Percentiles rank a stretch among this genome's conserved stretches.
Evolutionary conservation across 192 early-diverging fungal genomes (phyloP).

Genomic region (Lunasporangiospora selenospora): DNA sequence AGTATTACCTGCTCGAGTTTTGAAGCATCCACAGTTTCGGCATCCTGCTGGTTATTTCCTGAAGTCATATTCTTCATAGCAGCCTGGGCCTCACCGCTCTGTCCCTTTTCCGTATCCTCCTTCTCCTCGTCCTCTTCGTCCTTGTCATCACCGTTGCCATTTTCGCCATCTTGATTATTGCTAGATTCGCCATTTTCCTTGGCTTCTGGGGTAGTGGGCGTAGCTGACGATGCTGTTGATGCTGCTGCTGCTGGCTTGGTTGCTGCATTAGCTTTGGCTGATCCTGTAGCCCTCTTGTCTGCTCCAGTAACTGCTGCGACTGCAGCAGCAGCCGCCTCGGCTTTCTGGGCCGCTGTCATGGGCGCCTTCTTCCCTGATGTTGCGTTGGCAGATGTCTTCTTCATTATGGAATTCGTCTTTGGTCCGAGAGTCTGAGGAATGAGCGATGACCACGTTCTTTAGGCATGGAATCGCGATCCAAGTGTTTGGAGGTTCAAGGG

Average conservation of each 20-base stretch:
- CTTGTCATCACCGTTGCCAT: constrained; percentile 30
- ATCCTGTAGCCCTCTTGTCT: constrained; percentile 16
- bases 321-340: constrained; percentile 28
- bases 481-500: no score
- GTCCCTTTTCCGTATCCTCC: constrained; percentile 50
- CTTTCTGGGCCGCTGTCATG: constrained; percentile 26
- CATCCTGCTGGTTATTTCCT: constrained; percentile 52
- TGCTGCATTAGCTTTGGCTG: constrained; percentile 29
- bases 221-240: constrained; percentile 14
- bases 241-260: constrained; percentile 26
- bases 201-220: not conserved
- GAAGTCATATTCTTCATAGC: constrained; percentile 63
- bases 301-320: constrained; percentile 13
- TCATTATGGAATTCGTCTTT: no score
- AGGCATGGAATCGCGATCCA: no score
- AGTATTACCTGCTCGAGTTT: constrained; percentile 58
- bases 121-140: constrained; percentile 52
- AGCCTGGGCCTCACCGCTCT: constrained; percentile 58
- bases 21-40: constrained; percentile 52
- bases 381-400: constrained; percentile 36
- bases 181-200: constrained; percentile 5
- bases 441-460: no score
- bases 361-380: constrained; percentile 44
- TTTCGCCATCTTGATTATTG: constrained; percentile 1
- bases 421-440: no score